Evolutionary conservation across 1,284 basidiomycete genomes (phyloP).

Genomic region (Entoloma clypeatum): DNA sequence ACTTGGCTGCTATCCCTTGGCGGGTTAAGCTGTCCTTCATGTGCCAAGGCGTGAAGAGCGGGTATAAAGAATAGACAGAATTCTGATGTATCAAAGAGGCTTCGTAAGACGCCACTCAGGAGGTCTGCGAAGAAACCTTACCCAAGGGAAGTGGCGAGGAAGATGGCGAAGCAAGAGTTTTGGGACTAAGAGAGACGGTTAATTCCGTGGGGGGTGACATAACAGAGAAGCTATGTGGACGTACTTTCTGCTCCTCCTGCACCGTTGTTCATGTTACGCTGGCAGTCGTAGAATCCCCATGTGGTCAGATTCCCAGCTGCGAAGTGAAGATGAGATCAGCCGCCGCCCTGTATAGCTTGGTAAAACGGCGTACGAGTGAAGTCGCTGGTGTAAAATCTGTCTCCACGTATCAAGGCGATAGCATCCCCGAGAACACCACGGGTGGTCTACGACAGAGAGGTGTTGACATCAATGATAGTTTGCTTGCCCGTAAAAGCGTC

Average conservation of each 20-base stretch:
- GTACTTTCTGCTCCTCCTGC: too few relatives aligned
- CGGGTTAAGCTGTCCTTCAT: slow-evolving; percentile 41
- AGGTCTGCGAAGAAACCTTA: slow-evolving; percentile 17
- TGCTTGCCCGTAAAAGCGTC: slow-evolving; percentile 22
- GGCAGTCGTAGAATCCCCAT: slow-evolving; percentile 46
- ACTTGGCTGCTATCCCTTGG: slow-evolving; percentile 38
- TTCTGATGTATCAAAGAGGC: slow-evolving; percentile 29
- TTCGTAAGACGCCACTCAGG: background rate
- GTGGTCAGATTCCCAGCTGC: slow-evolving; percentile 44
- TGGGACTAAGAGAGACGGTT: slow-evolving; percentile 32
- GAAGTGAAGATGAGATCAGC: background rate
- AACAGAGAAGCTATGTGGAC: too few relatives aligned
- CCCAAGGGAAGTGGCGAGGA: slow-evolving; percentile 43
- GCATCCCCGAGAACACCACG: slow-evolving; percentile 48
- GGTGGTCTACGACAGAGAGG: slow-evolving; percentile 32
- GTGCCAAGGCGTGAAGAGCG: slow-evolving; percentile 49
- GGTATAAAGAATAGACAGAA: slow-evolving; percentile 45
- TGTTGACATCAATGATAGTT: too few relatives aligned
- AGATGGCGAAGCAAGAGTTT: slow-evolving; percentile 47
- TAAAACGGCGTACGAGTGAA: slow-evolving; percentile 29
- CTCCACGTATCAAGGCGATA: slow-evolving; percentile 44
- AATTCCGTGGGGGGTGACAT: too few relatives aligned
- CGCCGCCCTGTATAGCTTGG: too few relatives aligned
- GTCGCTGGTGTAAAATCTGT: slow-evolving; percentile 44
- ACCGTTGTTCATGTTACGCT: slow-evolving; percentile 34